Evolutionary conservation across 768 basidiomycete species (phyloP), one percentile per base, ranked within the genome.

Genomic region (Austroboletus festivus): DNA sequence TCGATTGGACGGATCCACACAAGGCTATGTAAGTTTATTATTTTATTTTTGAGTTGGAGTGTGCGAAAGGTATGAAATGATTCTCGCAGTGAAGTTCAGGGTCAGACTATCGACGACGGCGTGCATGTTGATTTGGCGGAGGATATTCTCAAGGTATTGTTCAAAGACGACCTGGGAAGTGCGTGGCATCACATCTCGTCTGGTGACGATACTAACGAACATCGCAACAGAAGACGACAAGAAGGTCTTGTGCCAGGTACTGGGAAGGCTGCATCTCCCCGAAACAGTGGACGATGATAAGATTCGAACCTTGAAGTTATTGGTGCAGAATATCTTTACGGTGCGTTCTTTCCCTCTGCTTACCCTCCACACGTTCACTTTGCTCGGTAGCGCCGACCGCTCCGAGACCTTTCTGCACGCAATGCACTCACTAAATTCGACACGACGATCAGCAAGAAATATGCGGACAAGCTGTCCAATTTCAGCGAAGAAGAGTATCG

Each of bases 1-100:
- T 86, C 3, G 91, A 93, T 55, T 95, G 93, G 92, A 89, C 87
- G 4, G 86, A 94, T 61, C 87, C 90, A 0, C 74, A 80, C 59
- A 91, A 89, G 59, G 77, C 79, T 30, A 76, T 80, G 60, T 79
- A 59, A 72, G 73, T 68, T 61, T 68, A 71, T 13, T 11, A 13
- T 22, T 38, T 54, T 15, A 56, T 24, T 3, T 38, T 42, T 22
- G 4, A 28, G 15, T 21, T 33, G 22, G 15, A 20, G 6, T 7
- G 13, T 12, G 23, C 28, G 12, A 8, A 46, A 9, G 16, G 10
- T 4, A 7, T 46, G 30, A 33, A 28, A 13, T 38, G 20, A 38
- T 18, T 24, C 22, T 16, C 1, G 13, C 19, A 79, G 79, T 21
- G 73, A 74, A 37, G 56, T 74, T 10, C 69, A 67, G 12, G 73